Evolutionary conservation across 805 yeast genomes (phyloP).

Genomic region (Barnettozyma sp.): DNA sequence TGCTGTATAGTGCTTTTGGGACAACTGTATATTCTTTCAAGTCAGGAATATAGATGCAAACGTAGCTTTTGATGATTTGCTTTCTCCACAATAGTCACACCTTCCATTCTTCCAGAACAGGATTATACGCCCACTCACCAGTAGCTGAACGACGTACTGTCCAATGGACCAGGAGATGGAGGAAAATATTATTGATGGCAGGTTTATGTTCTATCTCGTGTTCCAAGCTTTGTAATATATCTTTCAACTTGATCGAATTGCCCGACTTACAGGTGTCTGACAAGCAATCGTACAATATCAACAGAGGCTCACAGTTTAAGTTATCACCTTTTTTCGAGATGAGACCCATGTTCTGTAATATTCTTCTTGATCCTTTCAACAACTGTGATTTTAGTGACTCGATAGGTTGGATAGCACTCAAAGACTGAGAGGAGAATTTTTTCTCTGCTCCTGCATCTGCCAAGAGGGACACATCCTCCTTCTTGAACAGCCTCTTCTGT

Average conservation of each 20-base stretch:
- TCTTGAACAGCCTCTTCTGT: neutral
- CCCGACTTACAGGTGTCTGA: neutral
- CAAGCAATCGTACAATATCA: neutral
- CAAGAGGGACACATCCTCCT: constrained; percentile 1
- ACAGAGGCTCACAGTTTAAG: neutral
- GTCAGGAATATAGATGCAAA: no score
- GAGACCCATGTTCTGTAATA: neutral
- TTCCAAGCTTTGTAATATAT: neutral
- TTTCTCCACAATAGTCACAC: no score
- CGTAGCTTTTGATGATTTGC: no score
- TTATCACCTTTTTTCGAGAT: neutral
- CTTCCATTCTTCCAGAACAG: neutral
- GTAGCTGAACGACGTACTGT: neutral
- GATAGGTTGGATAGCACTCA: neutral
- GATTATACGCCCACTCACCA: neutral
- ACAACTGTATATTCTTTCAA: no score
- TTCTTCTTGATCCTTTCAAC: neutral
- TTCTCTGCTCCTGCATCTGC: constrained; percentile 1
- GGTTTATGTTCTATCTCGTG: neutral
- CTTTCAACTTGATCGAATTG: neutral
- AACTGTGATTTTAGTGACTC: neutral
- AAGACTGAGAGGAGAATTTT: neutral
- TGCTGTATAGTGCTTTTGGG: no score
- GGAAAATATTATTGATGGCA: neutral
- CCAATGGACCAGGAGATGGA: constrained; percentile 1